Base-by-base conservation (phyloP, 176 grass and related monocot genomes). In the Chrysopogon serrulatus region DNA sequence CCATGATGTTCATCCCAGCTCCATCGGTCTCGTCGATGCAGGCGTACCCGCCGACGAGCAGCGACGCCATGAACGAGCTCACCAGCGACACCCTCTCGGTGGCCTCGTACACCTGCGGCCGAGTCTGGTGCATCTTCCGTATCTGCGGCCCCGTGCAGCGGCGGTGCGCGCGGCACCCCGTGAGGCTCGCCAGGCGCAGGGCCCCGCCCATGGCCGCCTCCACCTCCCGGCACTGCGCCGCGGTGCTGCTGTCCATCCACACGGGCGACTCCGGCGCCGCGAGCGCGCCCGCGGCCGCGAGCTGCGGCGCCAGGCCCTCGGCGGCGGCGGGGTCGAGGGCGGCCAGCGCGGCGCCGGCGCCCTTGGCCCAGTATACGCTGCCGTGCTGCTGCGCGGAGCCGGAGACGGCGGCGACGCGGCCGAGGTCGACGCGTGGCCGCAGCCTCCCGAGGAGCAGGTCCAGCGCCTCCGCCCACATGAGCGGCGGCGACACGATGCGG, bases 1-100 rank as follows among this genome's bases (percentile, higher is more conserved):
- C 90, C 95, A 97, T 92, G 74, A 97, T 87, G 79, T 97, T 97
- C 95, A 97, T 97, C 74, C 95, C 95, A 8, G 95, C 90, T 44
- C 92, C 95, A 6, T 97, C 94, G 27, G 95, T 89, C 88, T 97
- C 77, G 66, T 97, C 95, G 68, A 92, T 94, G 77, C 95, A 87
- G 71, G 90, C 90, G 71, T 94, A 97, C 57, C 69, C 82, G 26
- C 95, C 92, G 62, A 91, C 73, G 23, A 97, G 79, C 68, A 97
- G 39, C 56, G 92, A 97, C 69, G 92, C 90, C 88, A 94, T 87
- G 80, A 97, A 97, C 32, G 88, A 94, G 86, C 92, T 97, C 36
- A 97, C 95, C 27, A 97, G 92, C 57, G 92, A 94, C 16, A 97
- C 86, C 62, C 92, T 92, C 68, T 92, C 86, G 4, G 95, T 97